Conservation (phyloP, 176 grass and related monocot genomes). For the Otatea glauca region DNA sequence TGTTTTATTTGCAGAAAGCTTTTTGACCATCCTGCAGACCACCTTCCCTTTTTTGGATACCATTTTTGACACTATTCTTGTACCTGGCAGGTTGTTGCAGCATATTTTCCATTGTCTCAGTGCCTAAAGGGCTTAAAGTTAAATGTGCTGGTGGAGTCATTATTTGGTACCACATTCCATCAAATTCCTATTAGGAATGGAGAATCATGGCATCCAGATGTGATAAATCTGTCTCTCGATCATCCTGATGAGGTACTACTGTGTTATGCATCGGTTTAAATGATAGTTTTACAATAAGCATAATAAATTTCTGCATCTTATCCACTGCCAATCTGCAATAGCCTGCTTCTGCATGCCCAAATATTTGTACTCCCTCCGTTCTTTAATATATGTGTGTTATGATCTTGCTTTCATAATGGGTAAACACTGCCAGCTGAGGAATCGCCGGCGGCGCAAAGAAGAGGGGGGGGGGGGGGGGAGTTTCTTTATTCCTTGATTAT, state of each 20-base stretch:
- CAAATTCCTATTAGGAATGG: conserved; percentile 62
- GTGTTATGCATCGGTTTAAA: conserved; percentile 13
- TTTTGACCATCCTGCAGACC: background rate
- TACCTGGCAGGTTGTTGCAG: conserved; percentile 60
- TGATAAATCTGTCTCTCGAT: conserved; percentile 90
- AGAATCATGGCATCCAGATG: conserved; percentile 91
- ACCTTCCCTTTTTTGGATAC: conserved; percentile 3
- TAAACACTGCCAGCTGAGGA: no score
- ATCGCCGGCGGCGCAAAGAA: no score
- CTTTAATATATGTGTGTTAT: no score
- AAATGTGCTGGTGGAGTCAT: conserved; percentile 83
- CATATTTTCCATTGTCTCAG: conserved; percentile 76
- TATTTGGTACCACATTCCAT: conserved; percentile 92
- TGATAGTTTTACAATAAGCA: conserved; percentile 21
- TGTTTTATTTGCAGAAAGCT: background rate
- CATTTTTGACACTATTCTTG: conserved; percentile 33
- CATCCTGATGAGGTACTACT: conserved; percentile 80
- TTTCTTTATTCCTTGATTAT: no score
- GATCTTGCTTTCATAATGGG: no score
- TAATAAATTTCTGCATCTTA: conserved; percentile 12
- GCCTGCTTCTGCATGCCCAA: background rate
- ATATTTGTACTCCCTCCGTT: background rate
- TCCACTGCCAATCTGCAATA: background rate
- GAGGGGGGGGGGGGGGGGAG: no score
- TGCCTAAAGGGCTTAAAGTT: conserved; percentile 73